A percentile compares a stretch with the other conserved stretches of the same genome.
phyloP scores from a whole-genome alignment of 768 basidiomycete species.

The Phallus indusiatus region DNA sequence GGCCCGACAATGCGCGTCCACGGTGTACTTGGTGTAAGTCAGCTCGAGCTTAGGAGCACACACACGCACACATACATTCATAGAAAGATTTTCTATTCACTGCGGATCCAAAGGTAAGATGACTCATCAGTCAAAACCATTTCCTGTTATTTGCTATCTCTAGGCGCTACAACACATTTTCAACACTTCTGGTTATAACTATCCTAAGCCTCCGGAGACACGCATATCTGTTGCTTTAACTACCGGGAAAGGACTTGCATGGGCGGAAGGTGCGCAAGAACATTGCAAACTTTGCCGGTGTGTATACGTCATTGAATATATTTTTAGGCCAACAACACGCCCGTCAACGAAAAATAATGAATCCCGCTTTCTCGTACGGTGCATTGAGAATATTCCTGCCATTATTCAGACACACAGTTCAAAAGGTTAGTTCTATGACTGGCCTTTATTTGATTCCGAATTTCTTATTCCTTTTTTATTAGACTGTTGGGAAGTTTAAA shows the following conservation, averaged over 20 bases:
- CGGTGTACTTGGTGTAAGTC: background rate
- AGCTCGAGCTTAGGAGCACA: too few relatives aligned
- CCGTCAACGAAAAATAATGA: slow-evolving; percentile 23
- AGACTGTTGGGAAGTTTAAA: slow-evolving; percentile 19
- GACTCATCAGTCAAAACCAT: background rate
- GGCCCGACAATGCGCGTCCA: slow-evolving; percentile 18
- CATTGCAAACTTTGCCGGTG: background rate
- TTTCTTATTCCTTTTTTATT: background rate
- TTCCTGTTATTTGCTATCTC: background rate
- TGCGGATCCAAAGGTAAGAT: slow-evolving; percentile 18
- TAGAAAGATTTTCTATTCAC: slow-evolving; percentile 23
- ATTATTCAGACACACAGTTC: slow-evolving; percentile 18
- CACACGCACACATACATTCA: too few relatives aligned
- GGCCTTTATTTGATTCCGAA: background rate
- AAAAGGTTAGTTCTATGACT: slow-evolving; percentile 7
- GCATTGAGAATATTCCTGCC: slow-evolving; percentile 19
- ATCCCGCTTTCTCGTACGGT: slow-evolving; percentile 19
- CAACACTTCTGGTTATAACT: slow-evolving; percentile 21
- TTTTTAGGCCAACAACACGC: slow-evolving; percentile 15
- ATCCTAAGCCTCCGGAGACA: slow-evolving; percentile 14
- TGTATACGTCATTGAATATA: background rate
- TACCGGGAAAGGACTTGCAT: slow-evolving; percentile 17
- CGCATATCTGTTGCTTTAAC: background rate
- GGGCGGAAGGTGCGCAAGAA: slow-evolving; percentile 11
- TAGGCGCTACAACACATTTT: slow-evolving; percentile 20